A percentile compares a stretch with the other conserved stretches of the same genome.
Conservation (phyloP, 306 rosid genomes). For the Urtica urens region DNA sequence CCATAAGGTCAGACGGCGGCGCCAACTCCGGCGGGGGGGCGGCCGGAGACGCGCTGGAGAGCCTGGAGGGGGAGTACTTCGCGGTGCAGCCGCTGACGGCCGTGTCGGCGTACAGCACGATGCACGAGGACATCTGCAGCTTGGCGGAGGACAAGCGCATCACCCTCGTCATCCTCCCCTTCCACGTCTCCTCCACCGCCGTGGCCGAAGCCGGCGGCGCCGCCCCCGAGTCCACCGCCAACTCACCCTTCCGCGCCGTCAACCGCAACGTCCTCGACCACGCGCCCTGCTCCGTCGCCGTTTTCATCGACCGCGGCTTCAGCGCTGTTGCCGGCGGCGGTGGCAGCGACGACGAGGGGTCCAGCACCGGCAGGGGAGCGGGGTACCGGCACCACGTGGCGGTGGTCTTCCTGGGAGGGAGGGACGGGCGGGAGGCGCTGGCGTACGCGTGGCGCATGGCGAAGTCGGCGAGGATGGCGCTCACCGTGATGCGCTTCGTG, state of each 20-base stretch:
- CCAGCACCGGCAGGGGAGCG: neutral
- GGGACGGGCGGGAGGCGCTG: slow-evolving; percentile 55
- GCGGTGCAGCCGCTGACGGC: slow-evolving; percentile 24
- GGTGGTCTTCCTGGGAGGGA: slow-evolving; percentile 31
- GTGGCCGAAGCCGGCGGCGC: slow-evolving; percentile 10
- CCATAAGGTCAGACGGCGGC: slow-evolving; percentile 9
- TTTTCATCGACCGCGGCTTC: slow-evolving; percentile 28
- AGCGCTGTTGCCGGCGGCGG: slow-evolving; percentile 1
- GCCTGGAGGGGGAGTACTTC: slow-evolving; percentile 11
- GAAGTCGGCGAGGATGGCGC: slow-evolving; percentile 14
- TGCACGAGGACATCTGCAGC: slow-evolving; percentile 34
- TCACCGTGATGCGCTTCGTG: slow-evolving; percentile 30
- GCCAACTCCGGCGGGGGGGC: neutral
- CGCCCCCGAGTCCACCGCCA: slow-evolving; percentile 13
- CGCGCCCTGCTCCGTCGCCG: slow-evolving; percentile 24
- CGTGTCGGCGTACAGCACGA: slow-evolving; percentile 30
- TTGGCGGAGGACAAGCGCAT: slow-evolving; percentile 29
- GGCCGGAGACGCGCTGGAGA: slow-evolving; percentile 12
- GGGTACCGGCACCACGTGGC: slow-evolving; percentile 7
- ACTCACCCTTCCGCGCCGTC: slow-evolving; percentile 17
- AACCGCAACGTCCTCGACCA: slow-evolving; percentile 21
- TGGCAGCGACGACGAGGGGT: slow-evolving; percentile 15
- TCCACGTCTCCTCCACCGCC: slow-evolving; percentile 11
- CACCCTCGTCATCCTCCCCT: slow-evolving; percentile 23
- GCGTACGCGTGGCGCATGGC: slow-evolving; percentile 50